Conservation (phyloP, 306 rosid genomes). For the Rosa chinensis region DNA sequence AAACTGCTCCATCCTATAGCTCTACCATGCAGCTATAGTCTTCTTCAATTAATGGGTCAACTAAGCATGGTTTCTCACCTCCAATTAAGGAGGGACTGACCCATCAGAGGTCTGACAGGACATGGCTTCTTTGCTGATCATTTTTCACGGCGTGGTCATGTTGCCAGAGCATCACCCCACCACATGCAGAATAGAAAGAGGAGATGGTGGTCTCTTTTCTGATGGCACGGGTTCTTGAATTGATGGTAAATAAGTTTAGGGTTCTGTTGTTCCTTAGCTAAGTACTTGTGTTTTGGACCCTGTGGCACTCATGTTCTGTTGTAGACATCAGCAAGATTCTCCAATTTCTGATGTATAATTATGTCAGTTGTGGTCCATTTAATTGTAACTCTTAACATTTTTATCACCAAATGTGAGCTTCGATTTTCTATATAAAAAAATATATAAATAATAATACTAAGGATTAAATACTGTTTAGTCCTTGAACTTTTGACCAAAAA, state of each 20-base stretch:
- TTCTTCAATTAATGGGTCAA: no score
- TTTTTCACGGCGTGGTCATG: constrained; percentile 35
- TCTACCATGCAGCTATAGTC: no score
- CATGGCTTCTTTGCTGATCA: constrained; percentile 27
- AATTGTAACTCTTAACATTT: background rate
- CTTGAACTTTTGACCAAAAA: no score
- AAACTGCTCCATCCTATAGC: no score
- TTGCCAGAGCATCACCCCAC: constrained; percentile 35
- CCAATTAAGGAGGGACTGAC: no score
- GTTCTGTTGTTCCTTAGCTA: constrained; percentile 27
- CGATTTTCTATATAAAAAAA: background rate
- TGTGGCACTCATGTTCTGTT: background rate
- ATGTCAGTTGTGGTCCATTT: constrained; percentile 1
- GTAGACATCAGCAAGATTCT: background rate
- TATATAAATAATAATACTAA: no score
- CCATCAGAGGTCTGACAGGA: constrained; percentile 30
- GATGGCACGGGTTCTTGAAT: constrained; percentile 22
- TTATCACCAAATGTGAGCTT: background rate
- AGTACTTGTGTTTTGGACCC: constrained; percentile 24
- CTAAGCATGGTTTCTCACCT: no score
- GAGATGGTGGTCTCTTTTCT: constrained; percentile 88
- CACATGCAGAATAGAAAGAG: constrained; percentile 71
- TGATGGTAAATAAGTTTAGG: constrained; percentile 29
- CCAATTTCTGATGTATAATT: background rate
- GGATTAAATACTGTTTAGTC: no score